Evolutionary conservation across 2,329 filamentous ascomycete genomes (phyloP), one percentile per base, ranked within the genome.

Genomic region (Arachnomyces sp.): DNA sequence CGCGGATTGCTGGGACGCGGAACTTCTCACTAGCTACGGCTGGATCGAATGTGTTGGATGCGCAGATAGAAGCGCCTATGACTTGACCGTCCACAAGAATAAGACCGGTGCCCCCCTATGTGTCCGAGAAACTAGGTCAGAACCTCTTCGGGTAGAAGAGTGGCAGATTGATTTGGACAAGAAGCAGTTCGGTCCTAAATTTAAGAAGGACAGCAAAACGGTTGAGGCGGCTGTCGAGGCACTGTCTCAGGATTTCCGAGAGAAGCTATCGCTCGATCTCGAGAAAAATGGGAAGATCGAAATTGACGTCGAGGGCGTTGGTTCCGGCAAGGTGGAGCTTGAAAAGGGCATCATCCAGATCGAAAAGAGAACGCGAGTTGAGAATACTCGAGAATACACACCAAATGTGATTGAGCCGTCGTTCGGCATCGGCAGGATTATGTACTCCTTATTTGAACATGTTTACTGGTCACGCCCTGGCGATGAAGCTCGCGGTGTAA

Each of bases 31-130:
- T 43, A 89, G 84, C 46, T 89, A 89, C 56, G 92, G 92, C 61
- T 98, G 92, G 92, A 86, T 96, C 48, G 92, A 98, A 72, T 96
- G 90, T 63, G 90, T 96, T 56, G 92, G 92, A 47, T 96, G 92
- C 64, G 92, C 92, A 45, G 90, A 95, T 62, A 80, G 92, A 55
- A 94, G 86, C 60, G 92, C 92, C 14, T 98, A 95, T 63, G 92
- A 98, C 66, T 65, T 96, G 61, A 84, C 79, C 28, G 89, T 95
- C 7, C 92, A 96, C 67, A 82, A 84, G 60, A 90, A 95, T 69
- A 89, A 87, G 72, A 96, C 92, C 25, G 88, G 87, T 44, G 81
- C 84, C 11, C 81, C 88, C 31, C 75, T 98, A 15, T 73, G 92
- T 36, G 92, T 96, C 31, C 81, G 89, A 45, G 82, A 95, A 70